Conservation (phyloP, 305 asterid species). For the Petunia hybrid region DNA sequence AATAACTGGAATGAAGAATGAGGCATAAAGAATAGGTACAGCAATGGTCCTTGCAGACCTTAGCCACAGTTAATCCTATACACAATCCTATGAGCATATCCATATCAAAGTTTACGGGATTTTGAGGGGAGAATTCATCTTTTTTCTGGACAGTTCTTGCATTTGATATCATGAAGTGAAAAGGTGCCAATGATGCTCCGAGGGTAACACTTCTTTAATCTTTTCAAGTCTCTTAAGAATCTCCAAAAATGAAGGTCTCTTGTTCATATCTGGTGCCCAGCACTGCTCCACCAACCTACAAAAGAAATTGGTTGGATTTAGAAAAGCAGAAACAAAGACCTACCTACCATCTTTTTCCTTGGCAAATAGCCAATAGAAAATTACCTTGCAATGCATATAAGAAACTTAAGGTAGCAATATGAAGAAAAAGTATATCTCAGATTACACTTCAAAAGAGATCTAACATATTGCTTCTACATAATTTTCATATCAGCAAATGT, state of each 20-base stretch:
- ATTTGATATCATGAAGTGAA: constrained; percentile 52
- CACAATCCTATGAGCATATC: constrained; percentile 32
- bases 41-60: constrained; percentile 28
- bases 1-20: background rate
- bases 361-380: constrained; percentile 24
- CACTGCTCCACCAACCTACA: constrained; percentile 75
- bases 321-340: background rate
- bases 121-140: constrained; percentile 20
- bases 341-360: background rate
- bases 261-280: constrained; percentile 90
- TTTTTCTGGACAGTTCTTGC: background rate
- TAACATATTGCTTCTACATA: background rate
- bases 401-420: constrained; percentile 3
- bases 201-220: constrained; percentile 58
- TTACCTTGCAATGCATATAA: background rate
- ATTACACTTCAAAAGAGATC: constrained; percentile 16
- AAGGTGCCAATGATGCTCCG: constrained; percentile 78
- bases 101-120: constrained; percentile 21
- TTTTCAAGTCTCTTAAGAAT: constrained; percentile 78
- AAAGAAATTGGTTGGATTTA: background rate
- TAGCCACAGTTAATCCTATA: constrained; percentile 27
- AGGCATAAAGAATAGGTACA: constrained; percentile 18
- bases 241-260: constrained; percentile 88
- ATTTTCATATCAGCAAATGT: background rate
- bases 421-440: background rate